Evolutionary conservation across 2,329 filamentous ascomycete genomes (phyloP), one percentile per base, ranked within the genome.

Genomic region (Phialophora chinensis): DNA sequence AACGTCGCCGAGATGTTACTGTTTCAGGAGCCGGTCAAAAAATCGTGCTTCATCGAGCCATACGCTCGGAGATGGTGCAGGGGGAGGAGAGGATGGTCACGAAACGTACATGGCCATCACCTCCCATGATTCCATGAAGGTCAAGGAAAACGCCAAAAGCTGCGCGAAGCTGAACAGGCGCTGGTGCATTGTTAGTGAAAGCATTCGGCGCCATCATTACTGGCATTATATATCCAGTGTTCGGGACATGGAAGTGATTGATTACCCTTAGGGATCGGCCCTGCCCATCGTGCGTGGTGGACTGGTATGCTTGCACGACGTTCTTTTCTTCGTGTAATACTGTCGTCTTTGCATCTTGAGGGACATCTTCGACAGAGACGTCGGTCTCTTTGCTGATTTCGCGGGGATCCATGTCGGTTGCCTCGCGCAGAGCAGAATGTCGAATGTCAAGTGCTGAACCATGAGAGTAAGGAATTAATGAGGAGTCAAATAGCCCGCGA

Each of bases 1-100:
- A 79, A 73, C 4, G 72, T 61, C 63, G 63, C 60, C 10, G 62
- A 67, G 23, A 71, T 70, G 53, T 69, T 67, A 47, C 67, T 71
- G 58, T 8, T 29, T 3, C 20, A 3, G 33, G 20, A 35, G 23
- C 59, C 49, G 44, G 44, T 53, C 27, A 12, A 35, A 29, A 31
- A 25, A 54, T 12, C 25, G 50, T n/a, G 10, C 10, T n/a, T 2
- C 31, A 7, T 50, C 20, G 29, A 35, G 33, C 33, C 31, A 31
- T 31, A 6, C 5, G 29, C 29, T 31, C 27, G 27, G 27, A 4
- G 27, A 7, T 1, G 29, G 29, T 6, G 29, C 8, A 7, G 29
- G 4, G 29, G 31, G 0, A 31, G 8, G 31, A 31, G 31, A 31
- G 8, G 31, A 31, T 31, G 7, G 31, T 38, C 23, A 12, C 27